A percentile compares a stretch with the other conserved stretches of the same genome.
Conservation (phyloP, 192 early-diverging fungal genomes). For the Coemansia sp. region DNA sequence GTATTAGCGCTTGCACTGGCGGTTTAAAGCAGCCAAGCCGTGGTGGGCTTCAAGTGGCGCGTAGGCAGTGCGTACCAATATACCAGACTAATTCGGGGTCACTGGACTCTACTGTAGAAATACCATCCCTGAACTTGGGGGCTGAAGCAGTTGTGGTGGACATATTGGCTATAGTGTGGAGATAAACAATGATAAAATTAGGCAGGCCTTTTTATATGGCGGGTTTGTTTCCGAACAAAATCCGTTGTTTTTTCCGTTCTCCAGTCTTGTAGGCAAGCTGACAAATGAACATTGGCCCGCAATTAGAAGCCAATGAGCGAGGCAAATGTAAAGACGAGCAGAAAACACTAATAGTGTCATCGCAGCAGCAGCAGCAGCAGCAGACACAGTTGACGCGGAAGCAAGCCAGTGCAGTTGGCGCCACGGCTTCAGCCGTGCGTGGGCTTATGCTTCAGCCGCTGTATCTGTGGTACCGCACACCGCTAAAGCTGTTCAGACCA, state of each 20-base stretch:
- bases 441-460: constrained; percentile 48
- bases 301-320: constrained; percentile 17
- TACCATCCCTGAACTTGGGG: no score
- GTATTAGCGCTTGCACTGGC: not conserved
- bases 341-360: not conserved
- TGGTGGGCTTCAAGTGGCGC: not conserved
- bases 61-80: constrained; percentile 19
- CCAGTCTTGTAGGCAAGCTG: no score
- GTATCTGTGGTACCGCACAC: constrained; percentile 56
- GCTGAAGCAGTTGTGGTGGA: no score
- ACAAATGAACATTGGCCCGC: constrained; percentile 36
- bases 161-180: no score
- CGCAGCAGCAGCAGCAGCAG: not conserved
- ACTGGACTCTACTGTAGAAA: not conserved
- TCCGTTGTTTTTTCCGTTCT: no score
- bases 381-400: constrained; percentile 33
- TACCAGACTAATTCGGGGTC: constrained; percentile 26
- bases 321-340: constrained; percentile 1
- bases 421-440: constrained; percentile 49
- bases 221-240: no score
- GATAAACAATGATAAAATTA: no score
- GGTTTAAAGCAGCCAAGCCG: no score
- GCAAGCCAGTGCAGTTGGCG: constrained; percentile 51
- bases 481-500: constrained; percentile 68
- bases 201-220: no score